phyloP scores from a whole-genome alignment of 768 basidiomycete genomes.

The Trichaptum fuscoviolaceum region DNA sequence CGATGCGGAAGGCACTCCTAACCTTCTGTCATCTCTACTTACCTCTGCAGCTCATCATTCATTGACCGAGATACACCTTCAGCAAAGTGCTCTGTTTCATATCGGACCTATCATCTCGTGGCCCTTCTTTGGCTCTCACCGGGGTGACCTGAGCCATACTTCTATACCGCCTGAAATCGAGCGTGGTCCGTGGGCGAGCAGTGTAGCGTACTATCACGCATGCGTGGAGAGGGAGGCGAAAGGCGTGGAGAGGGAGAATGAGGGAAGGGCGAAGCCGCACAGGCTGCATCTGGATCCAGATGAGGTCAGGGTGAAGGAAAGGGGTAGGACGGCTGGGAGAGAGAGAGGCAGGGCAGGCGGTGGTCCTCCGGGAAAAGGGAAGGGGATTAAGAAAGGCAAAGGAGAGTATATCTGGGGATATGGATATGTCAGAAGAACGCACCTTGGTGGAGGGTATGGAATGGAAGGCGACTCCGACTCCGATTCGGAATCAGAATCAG shows the following conservation, averaged over 20 bases:
- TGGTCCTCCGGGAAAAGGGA: conserved; percentile 44
- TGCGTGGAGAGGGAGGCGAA: conserved; percentile 68
- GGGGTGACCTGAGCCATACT: conserved; percentile 66
- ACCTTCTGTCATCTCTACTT: neutral
- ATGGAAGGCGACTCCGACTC: conserved; percentile 4
- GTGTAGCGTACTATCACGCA: conserved; percentile 54
- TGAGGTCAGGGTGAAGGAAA: conserved; percentile 73
- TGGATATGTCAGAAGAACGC: neutral
- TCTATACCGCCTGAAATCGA: conserved; percentile 46
- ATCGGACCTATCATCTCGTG: conserved; percentile 84
- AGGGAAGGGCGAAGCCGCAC: conserved; percentile 72
- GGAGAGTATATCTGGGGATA: conserved; percentile 1
- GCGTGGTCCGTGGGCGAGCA: conserved; percentile 73
- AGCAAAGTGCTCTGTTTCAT: conserved; percentile 33
- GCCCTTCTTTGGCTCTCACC: conserved; percentile 85
- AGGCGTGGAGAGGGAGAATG: conserved; percentile 72
- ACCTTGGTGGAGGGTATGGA: neutral
- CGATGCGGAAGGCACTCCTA: neutral
- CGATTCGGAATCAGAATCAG: conserved; percentile 1
- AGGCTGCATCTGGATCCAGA: conserved; percentile 76
- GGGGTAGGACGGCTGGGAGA: conserved; percentile 71
- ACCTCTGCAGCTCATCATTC: neutral
- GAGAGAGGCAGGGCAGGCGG: conserved; percentile 81
- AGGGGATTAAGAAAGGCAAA: neutral
- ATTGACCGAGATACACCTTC: neutral